phyloP scores from a whole-genome alignment of 2,329 filamentous ascomycete genomes.

The Pseudocercospora ulei region DNA sequence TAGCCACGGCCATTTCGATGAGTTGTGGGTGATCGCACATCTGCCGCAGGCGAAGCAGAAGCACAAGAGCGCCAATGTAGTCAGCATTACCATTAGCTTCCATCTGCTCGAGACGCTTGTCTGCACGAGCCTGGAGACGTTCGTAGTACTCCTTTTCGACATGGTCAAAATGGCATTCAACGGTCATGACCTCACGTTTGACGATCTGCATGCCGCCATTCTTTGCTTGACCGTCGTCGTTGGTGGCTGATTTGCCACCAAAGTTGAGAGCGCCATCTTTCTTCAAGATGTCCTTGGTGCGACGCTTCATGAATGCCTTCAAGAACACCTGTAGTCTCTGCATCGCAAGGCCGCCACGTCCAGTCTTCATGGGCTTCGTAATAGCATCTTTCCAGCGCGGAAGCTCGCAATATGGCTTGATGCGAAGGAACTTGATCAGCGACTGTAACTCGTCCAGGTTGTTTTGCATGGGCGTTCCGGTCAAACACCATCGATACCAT shows the following conservation, averaged over 20 bases:
- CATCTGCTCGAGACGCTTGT: constrained; percentile 78
- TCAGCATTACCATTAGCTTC: constrained; percentile 59
- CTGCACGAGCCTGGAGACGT: constrained; percentile 69
- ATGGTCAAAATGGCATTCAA: constrained; percentile 66
- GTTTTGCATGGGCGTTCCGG: constrained; percentile 95
- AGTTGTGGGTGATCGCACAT: constrained; percentile 90
- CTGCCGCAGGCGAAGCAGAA: constrained; percentile 82
- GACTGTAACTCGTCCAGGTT: constrained; percentile 94
- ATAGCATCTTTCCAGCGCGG: constrained; percentile 86
- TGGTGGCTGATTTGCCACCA: constrained; percentile 51
- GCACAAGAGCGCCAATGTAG: constrained; percentile 85
- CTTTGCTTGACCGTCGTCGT: constrained; percentile 44
- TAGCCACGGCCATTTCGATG: constrained; percentile 72
- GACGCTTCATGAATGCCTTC: constrained; percentile 94
- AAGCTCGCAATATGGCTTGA: constrained; percentile 81
- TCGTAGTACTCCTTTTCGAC: constrained; percentile 81
- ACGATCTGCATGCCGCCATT: constrained; percentile 76
- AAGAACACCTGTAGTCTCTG: constrained; percentile 73
- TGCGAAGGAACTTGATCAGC: constrained; percentile 81
- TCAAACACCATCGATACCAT: constrained; percentile 91
- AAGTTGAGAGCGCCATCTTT: constrained; percentile 71
- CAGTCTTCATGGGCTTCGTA: constrained; percentile 77
- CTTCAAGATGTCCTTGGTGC: constrained; percentile 94
- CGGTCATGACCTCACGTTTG: constrained; percentile 73
- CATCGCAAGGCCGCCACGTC: constrained; percentile 81